A percentile compares a stretch with the other conserved stretches of the same genome.
phyloP scores from a whole-genome alignment of 208 protist genomes.

The Trypanosoma vivax region DNA sequence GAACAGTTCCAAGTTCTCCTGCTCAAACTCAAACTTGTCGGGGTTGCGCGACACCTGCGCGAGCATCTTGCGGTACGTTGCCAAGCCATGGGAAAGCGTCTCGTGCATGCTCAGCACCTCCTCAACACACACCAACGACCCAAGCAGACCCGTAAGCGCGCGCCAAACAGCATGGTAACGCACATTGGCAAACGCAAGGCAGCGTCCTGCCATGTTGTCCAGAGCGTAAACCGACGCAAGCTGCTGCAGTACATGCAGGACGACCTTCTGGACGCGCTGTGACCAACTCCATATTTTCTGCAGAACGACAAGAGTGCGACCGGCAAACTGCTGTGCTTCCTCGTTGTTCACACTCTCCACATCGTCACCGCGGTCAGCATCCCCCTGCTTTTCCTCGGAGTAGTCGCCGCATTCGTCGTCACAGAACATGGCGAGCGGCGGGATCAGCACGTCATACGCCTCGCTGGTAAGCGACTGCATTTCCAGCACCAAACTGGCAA shows the following conservation, averaged over 20 bases:
- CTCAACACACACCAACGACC: constrained; percentile 73
- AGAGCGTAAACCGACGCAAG: constrained; percentile 62
- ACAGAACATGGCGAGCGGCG: constrained; percentile 40
- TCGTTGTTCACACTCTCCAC: constrained; percentile 43
- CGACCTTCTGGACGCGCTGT: constrained; percentile 54
- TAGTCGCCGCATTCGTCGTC: constrained; percentile 26
- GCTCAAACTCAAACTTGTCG: constrained; percentile 36
- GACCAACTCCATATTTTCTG: constrained; percentile 75
- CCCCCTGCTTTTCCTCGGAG: constrained; percentile 8
- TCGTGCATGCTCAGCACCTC: constrained; percentile 68
- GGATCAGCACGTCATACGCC: constrained; percentile 23
- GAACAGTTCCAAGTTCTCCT: constrained; percentile 35
- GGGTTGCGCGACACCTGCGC: constrained; percentile 35
- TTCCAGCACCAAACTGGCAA: constrained; percentile 30
- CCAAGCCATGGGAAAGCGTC: constrained; percentile 41
- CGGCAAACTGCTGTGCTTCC: constrained; percentile 60
- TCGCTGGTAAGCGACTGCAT: constrained; percentile 45
- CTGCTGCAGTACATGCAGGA: constrained; percentile 63
- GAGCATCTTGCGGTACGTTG: constrained; percentile 59
- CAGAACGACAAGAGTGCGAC: constrained; percentile 56
- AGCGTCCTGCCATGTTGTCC: constrained; percentile 22
- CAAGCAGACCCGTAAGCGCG: constrained; percentile 57
- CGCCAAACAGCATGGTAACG: constrained; percentile 66
- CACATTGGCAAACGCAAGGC: constrained; percentile 26
- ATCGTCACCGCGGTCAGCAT: no score